Percentiles rank a stretch among this genome's conserved stretches.
phyloP scores from a whole-genome alignment of 257 asterid genomes.

The Plantago major region DNA sequence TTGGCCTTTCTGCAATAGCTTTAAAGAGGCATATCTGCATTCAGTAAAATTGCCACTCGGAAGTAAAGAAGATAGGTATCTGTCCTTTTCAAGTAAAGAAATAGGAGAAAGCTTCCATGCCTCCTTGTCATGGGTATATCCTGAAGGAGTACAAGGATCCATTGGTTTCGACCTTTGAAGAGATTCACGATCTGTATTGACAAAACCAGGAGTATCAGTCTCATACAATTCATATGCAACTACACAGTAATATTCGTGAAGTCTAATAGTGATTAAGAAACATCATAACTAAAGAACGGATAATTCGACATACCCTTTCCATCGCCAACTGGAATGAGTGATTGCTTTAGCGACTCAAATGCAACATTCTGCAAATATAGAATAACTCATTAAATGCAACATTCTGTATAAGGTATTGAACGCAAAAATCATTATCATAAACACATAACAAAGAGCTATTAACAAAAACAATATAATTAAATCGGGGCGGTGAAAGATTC shows the following conservation, averaged over 20 bases:
- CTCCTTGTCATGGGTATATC: constrained; percentile 49
- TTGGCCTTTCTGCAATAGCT: constrained; percentile 72
- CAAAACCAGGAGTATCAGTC: not conserved
- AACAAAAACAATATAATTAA: constrained; percentile 3
- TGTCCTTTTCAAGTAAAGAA: constrained; percentile 38
- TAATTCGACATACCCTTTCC: constrained; percentile 43
- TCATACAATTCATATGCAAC: no score
- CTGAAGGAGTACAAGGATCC: constrained; percentile 95
- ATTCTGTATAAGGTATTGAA: constrained; percentile 8
- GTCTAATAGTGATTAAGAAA: constrained; percentile 3
- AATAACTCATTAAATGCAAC: constrained; percentile 2
- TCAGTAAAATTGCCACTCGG: constrained; percentile 91
- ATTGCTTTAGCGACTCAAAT: constrained; percentile 65
- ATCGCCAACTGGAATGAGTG: constrained; percentile 40
- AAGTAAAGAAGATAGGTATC: constrained; percentile 43
- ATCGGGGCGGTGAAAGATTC: not conserved
- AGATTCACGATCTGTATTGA: constrained; percentile 52
- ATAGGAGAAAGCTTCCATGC: constrained; percentile 41
- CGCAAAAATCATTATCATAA: constrained; percentile 5
- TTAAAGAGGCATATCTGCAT: constrained; percentile 81
- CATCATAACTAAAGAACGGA: constrained; percentile 7
- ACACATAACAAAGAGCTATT: not conserved
- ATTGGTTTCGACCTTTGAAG: constrained; percentile 39
- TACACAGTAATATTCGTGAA: no score
- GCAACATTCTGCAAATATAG: constrained; percentile 78